Evolutionary conservation across 73 alveolate genomes (phyloP).

Genomic region (Paramecium tetraurelia): DNA sequence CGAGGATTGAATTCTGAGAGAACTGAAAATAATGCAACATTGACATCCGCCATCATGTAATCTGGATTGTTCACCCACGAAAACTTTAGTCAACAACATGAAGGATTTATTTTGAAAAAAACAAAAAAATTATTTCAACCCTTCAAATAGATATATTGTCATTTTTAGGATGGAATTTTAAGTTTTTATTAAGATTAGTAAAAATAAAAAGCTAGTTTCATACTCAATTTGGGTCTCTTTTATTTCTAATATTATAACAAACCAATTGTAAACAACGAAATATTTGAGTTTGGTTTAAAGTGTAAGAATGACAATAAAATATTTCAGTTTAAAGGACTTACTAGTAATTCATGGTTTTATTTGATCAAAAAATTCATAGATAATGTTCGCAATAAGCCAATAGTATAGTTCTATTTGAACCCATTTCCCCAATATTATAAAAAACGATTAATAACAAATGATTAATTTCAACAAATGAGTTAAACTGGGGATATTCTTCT

Average conservation of each 20-base stretch:
- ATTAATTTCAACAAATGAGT: neutral
- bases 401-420: neutral
- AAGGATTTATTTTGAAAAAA: neutral
- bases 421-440: neutral
- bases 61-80: neutral
- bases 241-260: neutral
- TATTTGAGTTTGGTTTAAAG: conserved; percentile 10
- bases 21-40: neutral
- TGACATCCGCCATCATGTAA: neutral
- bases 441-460: conserved; percentile 3
- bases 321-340: neutral
- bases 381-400: neutral
- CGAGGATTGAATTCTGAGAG: neutral
- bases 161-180: conserved; percentile 24
- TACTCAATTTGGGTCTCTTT: neutral
- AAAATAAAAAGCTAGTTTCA: neutral
- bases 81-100: neutral
- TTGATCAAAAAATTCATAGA: neutral
- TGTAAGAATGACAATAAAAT: neutral
- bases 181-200: neutral
- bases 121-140: neutral
- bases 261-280: neutral
- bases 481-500: conserved; percentile 27
- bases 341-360: neutral
- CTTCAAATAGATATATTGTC: neutral